These are phyloP conservation scores for Pythium insidiosum DNA, from an alignment of 352 stramenopile species.

Conservation along the genomic window DNA sequence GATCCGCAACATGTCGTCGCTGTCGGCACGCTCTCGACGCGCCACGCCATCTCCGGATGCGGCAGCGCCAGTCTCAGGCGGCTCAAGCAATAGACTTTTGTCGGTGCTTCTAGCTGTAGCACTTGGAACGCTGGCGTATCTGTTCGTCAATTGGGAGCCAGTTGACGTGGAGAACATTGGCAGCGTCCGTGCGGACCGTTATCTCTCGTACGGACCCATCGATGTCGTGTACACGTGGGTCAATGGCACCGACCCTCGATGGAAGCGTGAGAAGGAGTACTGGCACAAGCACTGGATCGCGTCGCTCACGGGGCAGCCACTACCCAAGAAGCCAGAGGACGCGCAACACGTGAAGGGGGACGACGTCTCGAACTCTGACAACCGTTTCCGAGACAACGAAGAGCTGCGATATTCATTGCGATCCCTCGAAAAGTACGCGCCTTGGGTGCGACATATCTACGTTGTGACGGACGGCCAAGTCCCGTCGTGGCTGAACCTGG, in stretches of 20 bases:
- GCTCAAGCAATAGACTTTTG: neutral
- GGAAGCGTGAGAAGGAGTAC: conserved; percentile 85
- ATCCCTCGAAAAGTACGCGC: conserved; percentile 92
- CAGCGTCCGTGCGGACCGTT: conserved; percentile 38
- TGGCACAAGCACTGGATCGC: conserved; percentile 87
- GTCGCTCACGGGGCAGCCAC: conserved; percentile 66
- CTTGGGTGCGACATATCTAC: conserved; percentile 92
- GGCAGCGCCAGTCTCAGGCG: neutral
- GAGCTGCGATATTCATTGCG: conserved; percentile 91
- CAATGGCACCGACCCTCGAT: conserved; percentile 91
- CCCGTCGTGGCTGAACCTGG: conserved; percentile 89
- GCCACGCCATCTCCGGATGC: neutral
- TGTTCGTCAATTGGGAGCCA: conserved; percentile 11
- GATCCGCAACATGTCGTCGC: conserved; percentile 6
- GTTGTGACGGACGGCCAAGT: conserved; percentile 94
- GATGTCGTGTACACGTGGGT: conserved; percentile 97
- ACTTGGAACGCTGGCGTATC: conserved; percentile 5
- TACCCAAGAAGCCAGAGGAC: conserved; percentile 47
- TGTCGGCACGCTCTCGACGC: conserved; percentile 15
- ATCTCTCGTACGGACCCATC: conserved; percentile 77
- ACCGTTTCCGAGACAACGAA: conserved; percentile 92
- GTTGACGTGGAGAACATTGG: conserved; percentile 56
- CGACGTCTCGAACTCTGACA: conserved; percentile 75
- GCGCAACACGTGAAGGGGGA: conserved; percentile 40
- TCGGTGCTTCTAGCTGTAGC: conserved; percentile 3